Evolutionary conservation across 2,329 filamentous ascomycete species (phyloP).

Genomic region (Arthrobotrys conoides): DNA sequence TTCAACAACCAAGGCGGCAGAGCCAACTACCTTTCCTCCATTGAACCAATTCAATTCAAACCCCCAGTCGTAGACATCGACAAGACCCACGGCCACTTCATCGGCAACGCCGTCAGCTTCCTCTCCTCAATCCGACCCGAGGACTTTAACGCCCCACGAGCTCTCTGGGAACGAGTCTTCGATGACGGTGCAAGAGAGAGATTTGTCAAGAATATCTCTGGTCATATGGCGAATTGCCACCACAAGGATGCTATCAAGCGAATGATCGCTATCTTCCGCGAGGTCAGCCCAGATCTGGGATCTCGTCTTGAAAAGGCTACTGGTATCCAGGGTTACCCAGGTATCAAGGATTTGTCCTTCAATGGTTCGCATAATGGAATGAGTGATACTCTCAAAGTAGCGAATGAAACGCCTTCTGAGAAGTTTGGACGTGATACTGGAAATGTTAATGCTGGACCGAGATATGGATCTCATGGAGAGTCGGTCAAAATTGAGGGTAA

Average conservation of each 20-base stretch:
- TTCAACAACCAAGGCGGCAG: conserved; percentile 77
- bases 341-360: conserved; percentile 72
- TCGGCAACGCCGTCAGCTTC: conserved; percentile 69
- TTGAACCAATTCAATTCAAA: conserved; percentile 69
- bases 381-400: conserved; percentile 70
- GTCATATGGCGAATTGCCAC: conserved; percentile 74
- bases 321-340: conserved; percentile 74
- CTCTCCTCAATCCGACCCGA: conserved; percentile 68
- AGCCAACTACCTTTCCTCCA: conserved; percentile 73
- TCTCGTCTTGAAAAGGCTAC: conserved; percentile 75
- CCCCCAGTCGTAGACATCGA: conserved; percentile 68
- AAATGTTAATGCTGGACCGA: conserved; percentile 70
- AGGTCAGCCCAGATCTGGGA: conserved; percentile 74
- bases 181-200: conserved; percentile 73
- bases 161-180: conserved; percentile 75
- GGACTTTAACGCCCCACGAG: conserved; percentile 71
- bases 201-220: conserved; percentile 74
- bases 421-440: conserved; percentile 65
- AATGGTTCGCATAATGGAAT: conserved; percentile 76
- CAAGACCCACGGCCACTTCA: conserved; percentile 68
- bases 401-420: conserved; percentile 70
- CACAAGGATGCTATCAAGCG: conserved; percentile 75
- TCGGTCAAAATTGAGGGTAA: conserved; percentile 55
- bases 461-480: conserved; percentile 67
- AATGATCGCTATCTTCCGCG: conserved; percentile 77